These are phyloP conservation scores for Termitomyces sp. DNA, from an alignment of 768 basidiomycete species.

Conservation along the genomic window DNA sequence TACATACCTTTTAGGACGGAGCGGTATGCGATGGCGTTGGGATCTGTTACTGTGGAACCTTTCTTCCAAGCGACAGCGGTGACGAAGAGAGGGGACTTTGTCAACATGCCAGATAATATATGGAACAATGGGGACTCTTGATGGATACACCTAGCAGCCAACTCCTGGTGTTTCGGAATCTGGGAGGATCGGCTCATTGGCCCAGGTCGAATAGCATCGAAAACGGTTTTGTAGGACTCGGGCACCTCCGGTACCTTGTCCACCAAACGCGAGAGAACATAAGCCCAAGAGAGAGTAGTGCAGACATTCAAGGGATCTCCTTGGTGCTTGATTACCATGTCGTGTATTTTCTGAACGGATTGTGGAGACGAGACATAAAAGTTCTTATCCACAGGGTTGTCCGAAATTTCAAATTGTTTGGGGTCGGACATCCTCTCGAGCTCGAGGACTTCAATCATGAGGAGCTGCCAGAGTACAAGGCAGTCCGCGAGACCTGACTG, in stretches of 20 bases:
- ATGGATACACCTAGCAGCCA: conserved; percentile 56
- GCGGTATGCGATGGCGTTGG: conserved; percentile 77
- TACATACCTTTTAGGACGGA: conserved; percentile 79
- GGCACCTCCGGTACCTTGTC: conserved; percentile 53
- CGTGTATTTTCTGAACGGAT: conserved; percentile 65
- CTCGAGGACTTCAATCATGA: conserved; percentile 78
- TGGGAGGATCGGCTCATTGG: conserved; percentile 42
- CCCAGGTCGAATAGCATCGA: conserved; percentile 49
- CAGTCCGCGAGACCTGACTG: conserved; percentile 62
- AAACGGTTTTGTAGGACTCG: conserved; percentile 51
- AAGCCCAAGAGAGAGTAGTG: conserved; percentile 82
- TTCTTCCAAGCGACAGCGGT: conserved; percentile 68
- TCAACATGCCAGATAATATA: conserved; percentile 56
- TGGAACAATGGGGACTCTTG: conserved; percentile 61
- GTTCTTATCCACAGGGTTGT: conserved; percentile 43
- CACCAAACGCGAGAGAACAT: conserved; percentile 67
- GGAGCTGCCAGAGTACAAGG: conserved; percentile 73
- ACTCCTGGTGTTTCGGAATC: conserved; percentile 51
- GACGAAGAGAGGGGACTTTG: conserved; percentile 73
- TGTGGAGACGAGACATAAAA: conserved; percentile 63
- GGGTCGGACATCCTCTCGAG: conserved; percentile 67
- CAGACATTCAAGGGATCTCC: conserved; percentile 64
- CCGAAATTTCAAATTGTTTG: conserved; percentile 48
- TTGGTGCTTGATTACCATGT: conserved; percentile 57
- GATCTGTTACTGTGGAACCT: conserved; percentile 67